A percentile compares a stretch with the other conserved stretches of the same genome.
These are phyloP conservation scores for Leccinum broughii DNA, from an alignment of 768 basidiomycete species.

Conservation along the genomic window DNA sequence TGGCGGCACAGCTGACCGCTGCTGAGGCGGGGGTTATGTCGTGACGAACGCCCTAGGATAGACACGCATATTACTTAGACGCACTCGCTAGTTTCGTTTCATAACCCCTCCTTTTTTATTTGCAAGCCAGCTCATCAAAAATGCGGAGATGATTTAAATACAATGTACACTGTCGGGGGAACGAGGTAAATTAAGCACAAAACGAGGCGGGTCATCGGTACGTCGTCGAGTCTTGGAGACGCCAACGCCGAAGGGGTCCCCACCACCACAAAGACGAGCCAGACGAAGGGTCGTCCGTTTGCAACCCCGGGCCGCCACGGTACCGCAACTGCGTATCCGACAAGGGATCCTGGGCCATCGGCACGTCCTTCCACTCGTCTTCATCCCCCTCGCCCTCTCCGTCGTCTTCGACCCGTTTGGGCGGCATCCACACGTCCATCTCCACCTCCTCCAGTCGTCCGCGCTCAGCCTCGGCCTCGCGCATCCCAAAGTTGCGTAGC, in stretches of 20 bases:
- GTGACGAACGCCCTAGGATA: constrained; percentile 5
- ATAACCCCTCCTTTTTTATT: background rate
- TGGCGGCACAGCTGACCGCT: constrained; percentile 85
- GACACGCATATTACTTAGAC: constrained; percentile 3
- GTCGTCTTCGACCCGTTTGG: background rate
- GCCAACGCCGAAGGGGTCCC: constrained; percentile 74
- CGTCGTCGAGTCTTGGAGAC: constrained; percentile 73
- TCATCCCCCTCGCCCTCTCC: constrained; percentile 21
- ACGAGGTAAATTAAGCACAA: background rate
- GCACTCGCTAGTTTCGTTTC: background rate
- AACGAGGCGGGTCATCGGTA: constrained; percentile 41
- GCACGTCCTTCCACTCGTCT: constrained; percentile 25
- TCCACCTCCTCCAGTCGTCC: constrained; percentile 26
- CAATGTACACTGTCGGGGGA: too few relatives aligned
- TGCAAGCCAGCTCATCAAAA: background rate
- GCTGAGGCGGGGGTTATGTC: constrained; percentile 25
- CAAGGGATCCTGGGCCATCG: background rate
- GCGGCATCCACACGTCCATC: background rate
- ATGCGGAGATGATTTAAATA: background rate
- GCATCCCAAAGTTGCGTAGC: constrained; percentile 65
- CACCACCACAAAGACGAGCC: constrained; percentile 71
- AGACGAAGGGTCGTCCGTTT: constrained; percentile 4
- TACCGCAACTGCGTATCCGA: constrained; percentile 14
- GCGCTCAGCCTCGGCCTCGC: constrained; percentile 33
- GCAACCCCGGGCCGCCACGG: background rate